Percentiles rank a stretch among this genome's conserved stretches.
phyloP scores from a whole-genome alignment of 2,329 filamentous ascomycete genomes.

The Colletotrichum neosansevieriae region DNA sequence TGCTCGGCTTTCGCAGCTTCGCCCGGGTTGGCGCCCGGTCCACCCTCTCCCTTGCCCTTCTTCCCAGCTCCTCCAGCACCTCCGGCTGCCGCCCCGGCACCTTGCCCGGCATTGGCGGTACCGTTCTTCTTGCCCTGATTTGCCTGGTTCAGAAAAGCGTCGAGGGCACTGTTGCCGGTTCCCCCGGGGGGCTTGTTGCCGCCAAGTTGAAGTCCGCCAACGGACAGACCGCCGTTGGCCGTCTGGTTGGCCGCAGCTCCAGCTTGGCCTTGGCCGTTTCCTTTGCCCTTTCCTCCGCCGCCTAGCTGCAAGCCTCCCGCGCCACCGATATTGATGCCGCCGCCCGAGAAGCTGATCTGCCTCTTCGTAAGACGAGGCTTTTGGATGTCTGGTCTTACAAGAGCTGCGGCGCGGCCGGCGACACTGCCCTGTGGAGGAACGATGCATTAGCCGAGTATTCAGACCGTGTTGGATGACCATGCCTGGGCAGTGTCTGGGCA shows the following conservation, averaged over 20 bases:
- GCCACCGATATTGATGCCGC: conserved; percentile 27
- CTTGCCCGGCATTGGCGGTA: conserved; percentile 19
- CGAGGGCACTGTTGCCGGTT: conserved; percentile 30
- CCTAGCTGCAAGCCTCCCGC: background rate
- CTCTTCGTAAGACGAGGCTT: conserved; percentile 16
- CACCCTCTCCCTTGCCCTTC: conserved; percentile 18
- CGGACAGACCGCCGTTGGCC: conserved; percentile 23
- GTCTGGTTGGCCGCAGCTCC: conserved; percentile 14
- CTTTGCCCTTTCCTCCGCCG: too few species aligned
- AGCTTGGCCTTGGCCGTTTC: background rate
- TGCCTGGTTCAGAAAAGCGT: conserved; percentile 22
- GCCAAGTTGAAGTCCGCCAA: conserved; percentile 19
- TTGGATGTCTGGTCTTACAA: conserved; percentile 8
- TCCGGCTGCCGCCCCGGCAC: conserved; percentile 12
- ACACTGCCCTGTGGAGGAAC: conserved; percentile 11
- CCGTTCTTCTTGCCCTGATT: conserved; percentile 25
- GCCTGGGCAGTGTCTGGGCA: background rate
- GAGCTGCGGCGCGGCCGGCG: conserved; percentile 30
- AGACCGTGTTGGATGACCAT: background rate
- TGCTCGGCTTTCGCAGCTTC: conserved; percentile 29
- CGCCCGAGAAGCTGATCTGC: conserved; percentile 28
- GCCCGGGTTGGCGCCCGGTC: conserved; percentile 12
- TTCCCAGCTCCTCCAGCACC: conserved; percentile 1
- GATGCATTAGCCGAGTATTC: background rate
- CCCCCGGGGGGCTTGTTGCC: conserved; percentile 11